Percentiles rank a stretch among this genome's conserved stretches.
Conservation (phyloP, 2,329 filamentous ascomycete genomes). For the Stromatinia cepivora region DNA sequence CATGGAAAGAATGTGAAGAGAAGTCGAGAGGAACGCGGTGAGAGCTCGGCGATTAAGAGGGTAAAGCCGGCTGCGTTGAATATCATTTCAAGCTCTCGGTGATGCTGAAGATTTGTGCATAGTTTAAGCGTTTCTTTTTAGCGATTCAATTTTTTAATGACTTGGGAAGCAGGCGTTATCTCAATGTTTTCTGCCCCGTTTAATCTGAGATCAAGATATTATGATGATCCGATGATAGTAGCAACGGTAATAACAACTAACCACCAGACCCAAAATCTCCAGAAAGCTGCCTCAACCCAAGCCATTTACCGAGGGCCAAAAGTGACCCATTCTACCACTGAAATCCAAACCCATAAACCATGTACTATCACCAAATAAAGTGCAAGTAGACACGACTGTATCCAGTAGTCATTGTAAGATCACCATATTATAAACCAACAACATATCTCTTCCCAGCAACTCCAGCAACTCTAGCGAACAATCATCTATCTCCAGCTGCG, state of each 20-base stretch:
- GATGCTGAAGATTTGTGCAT: not conserved
- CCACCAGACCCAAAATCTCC: not conserved
- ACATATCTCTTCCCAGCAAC: no score
- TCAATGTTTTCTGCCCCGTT: not conserved
- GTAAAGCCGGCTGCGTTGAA: not conserved
- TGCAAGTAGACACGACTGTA: no score
- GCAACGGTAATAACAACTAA: not conserved
- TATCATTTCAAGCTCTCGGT: not conserved
- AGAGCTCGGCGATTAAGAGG: not conserved
- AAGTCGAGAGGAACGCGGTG: not conserved
- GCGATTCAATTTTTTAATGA: not conserved
- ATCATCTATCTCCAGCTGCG: no score
- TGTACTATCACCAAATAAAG: no score
- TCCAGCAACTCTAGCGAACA: no score
- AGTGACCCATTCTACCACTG: no score
- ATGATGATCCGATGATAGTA: not conserved
- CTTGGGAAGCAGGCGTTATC: not conserved
- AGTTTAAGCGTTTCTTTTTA: not conserved
- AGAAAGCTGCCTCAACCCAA: not conserved
- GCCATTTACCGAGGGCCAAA: not conserved
- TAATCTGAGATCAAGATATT: not conserved
- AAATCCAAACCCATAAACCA: no score
- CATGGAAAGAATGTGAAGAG: slow-evolving; percentile 8
- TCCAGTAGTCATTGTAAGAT: no score
- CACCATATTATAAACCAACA: no score